Conservation (phyloP, 768 basidiomycete species). For the Tephrocybe sp. region DNA sequence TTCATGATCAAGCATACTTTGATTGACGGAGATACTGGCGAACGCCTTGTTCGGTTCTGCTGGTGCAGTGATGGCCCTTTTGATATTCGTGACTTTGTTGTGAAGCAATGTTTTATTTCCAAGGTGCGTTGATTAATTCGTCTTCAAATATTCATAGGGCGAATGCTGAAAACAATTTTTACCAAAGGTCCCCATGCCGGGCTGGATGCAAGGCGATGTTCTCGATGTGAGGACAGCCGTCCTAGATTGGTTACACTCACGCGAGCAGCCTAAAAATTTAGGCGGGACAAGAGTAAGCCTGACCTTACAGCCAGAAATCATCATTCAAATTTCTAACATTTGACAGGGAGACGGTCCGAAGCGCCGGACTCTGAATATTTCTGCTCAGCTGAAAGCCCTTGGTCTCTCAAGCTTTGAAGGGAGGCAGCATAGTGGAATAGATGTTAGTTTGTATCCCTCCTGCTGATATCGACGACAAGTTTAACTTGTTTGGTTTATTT, state of each 20-base stretch:
- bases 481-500: conserved; percentile 12
- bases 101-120: conserved; percentile 90
- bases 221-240: conserved; percentile 73
- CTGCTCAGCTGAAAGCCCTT: conserved; percentile 74
- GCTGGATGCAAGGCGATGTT: conserved; percentile 72
- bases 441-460: conserved; percentile 55
- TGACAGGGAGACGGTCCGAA: conserved; percentile 24
- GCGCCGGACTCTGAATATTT: conserved; percentile 58
- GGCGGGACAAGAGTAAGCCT: conserved; percentile 20
- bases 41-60: conserved; percentile 62
- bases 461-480: conserved; percentile 11
- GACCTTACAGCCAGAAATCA: not conserved
- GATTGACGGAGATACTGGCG: conserved; percentile 57
- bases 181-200: conserved; percentile 59
- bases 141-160: not conserved
- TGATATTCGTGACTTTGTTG: conserved; percentile 81
- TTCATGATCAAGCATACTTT: conserved; percentile 76
- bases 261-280: conserved; percentile 19
- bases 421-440: conserved; percentile 84
- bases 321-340: conserved; percentile 7
- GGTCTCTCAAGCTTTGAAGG: conserved; percentile 77
- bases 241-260: conserved; percentile 40
- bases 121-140: conserved; percentile 51
- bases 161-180: not conserved
- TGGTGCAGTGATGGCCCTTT: conserved; percentile 88